Evolutionary conservation across 345 rosid species (phyloP).

Genomic region (Linum tenue): DNA sequence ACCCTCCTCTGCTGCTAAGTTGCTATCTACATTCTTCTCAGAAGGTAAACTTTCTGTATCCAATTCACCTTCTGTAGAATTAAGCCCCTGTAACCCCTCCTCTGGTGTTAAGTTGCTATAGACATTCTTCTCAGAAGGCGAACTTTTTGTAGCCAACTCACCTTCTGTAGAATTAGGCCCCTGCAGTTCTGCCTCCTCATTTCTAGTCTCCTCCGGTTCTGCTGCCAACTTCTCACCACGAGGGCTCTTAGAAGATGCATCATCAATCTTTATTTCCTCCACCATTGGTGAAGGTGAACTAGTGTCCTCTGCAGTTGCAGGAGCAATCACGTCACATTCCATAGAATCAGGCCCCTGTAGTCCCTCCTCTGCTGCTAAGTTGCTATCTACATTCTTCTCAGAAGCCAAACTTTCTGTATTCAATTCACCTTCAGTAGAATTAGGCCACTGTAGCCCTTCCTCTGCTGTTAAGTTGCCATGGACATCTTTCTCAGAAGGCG

Average conservation of each 20-base stretch:
- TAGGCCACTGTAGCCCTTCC: conserved; percentile 3
- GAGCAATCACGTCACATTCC: background rate
- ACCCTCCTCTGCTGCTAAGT: background rate
- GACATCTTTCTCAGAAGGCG: background rate
- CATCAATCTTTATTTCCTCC: background rate
- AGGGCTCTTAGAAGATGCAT: conserved; percentile 3
- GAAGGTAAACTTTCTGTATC: no score
- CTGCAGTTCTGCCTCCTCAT: background rate
- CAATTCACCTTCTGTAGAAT: no score
- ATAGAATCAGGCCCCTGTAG: background rate
- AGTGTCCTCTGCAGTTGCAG: conserved; percentile 3
- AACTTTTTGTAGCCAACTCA: no score
- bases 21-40: no score
- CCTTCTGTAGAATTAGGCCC: no score
- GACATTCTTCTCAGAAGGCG: no score
- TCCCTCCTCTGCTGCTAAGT: conserved; percentile 6
- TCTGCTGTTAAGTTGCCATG: conserved; percentile 1
- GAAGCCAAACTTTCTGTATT: background rate
- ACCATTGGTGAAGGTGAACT: background rate
- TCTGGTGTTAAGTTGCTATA: no score
- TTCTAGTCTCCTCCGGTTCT: background rate
- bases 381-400: background rate
- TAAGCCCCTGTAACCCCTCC: background rate
- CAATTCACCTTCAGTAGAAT: conserved; percentile 1
- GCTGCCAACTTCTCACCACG: background rate